These are phyloP conservation scores for Cinnamomum chago DNA, from an alignment of 164 flowering plant species.

Conservation along the genomic window DNA sequence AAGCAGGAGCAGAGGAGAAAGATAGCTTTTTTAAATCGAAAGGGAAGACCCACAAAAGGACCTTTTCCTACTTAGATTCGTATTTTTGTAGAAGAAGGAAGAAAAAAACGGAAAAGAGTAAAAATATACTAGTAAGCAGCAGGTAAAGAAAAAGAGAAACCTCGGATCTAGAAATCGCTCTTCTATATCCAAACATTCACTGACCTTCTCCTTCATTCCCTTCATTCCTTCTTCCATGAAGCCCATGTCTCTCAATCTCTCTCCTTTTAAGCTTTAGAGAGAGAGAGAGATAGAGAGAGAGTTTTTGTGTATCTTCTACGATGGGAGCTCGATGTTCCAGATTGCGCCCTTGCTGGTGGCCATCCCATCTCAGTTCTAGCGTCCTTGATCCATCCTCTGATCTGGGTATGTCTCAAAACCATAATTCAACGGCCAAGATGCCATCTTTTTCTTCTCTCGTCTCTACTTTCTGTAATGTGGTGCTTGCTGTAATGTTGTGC, in stretches of 20 bases:
- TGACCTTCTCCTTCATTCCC: not conserved
- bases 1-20: too few species aligned
- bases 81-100: too few species aligned
- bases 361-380: slow-evolving; percentile 51
- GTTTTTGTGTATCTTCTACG: not conserved
- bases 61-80: too few species aligned
- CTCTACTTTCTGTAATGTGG: not conserved
- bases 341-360: slow-evolving; percentile 69
- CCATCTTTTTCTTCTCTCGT: not conserved
- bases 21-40: too few species aligned
- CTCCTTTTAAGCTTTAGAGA: not conserved
- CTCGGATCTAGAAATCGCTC: slow-evolving; percentile 5
- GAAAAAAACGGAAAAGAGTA: too few species aligned
- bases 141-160: not conserved
- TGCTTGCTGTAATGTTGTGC: not conserved
- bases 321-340: slow-evolving; percentile 84
- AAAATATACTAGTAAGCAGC: too few species aligned
- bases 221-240: not conserved
- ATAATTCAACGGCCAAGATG: not conserved
- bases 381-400: slow-evolving; percentile 46
- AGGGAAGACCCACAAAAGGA: too few species aligned
- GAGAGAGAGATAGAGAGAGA: not conserved
- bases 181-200: slow-evolving; percentile 1
- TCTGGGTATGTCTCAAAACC: slow-evolving; percentile 33
- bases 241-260: not conserved